Evolutionary conservation across 345 rosid genomes (phyloP), one percentile per base, ranked within the genome.

Genomic region (Angophora floribunda): DNA sequence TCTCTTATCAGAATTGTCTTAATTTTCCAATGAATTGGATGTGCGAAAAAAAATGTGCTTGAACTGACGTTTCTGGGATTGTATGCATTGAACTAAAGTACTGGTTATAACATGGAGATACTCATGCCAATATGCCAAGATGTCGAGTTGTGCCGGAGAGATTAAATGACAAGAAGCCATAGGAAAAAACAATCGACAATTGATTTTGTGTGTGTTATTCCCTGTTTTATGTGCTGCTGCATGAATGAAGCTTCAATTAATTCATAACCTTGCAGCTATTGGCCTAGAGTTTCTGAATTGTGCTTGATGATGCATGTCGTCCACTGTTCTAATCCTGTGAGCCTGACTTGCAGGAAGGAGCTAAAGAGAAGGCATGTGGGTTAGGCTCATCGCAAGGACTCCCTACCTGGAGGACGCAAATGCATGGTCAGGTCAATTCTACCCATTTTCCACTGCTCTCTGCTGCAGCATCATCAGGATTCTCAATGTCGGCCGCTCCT

Each of bases 381-480:
- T 59, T 87, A 86, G 90, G 91, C 85, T 91, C 93, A 89, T 91
- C 94, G 24, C 93, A 91, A 87, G 91, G 91, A 89, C 91, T 89
- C 87, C 92, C 86, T 75, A 41, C 82, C 92, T 94, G 98, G 96
- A 93, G 92, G 50, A 94, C 97, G 95, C 96, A 94, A 93, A 92
- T 89, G 94, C 95, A 94, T 88, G 91, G 95, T 88, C 96, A 93
- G 87, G 91, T 92, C 89, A 90, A 88, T 88, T 89, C 91, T 87
- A 90, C 91, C 55, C 92, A 94, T 87, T 65, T 91, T 91, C 91
- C 95, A 89, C 86, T 92, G 95, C 92, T 93, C 90, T 92, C 98
- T 61, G 90, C 95, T 93, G 99, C 99, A 97, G 99, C 99, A 96
- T 97, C 99, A 96, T 97, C 99, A 97, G 96, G 99, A 97, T 97